Base-by-base conservation (phyloP, 1,139 yeast species). In the Kodamaea arcana region DNA sequence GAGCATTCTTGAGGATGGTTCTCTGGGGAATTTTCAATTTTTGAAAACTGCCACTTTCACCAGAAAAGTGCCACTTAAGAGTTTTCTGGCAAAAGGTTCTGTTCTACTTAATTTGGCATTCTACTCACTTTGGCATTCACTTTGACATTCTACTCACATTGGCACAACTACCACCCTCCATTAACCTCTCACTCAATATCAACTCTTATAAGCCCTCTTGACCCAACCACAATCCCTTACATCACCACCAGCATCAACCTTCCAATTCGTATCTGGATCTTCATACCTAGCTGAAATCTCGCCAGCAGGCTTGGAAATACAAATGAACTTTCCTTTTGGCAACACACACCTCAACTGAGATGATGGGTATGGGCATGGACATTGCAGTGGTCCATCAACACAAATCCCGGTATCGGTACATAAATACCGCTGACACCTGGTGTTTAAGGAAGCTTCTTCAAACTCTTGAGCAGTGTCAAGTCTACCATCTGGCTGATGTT, bases 311-410 rank as follows among this genome's bases (percentile, higher is more conserved):
- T 79, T 80, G 12, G 94, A 83, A 33, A 92, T 82, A 56, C 98
- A 92, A 11, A 88, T 69, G 51, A 66, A 83, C 37, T 75, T 69
- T 16, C 77, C 72, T 41, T 76, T 79, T 0, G 97, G 95, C 34
- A 86, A 64, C 5, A 72, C 57, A 56, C 98, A 92, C 50, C 87
- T 81, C 43, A 84, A 54, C 55, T 92, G 96, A 2, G 95, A 81
- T 35, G 79, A 77, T 1, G 95, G 92, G 52, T 76, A 90, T 8
- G 87, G 88, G 56, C 98, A 92, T 1, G 97, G 96, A 56, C 98
- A 92, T 37, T 81, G 81, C 16, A 70, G 53, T 1, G 88, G 78
- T 2, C 60, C 54, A 6, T 72, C 69, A 0, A 85, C 98, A 61
- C 98, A 92, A 8, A 71, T 66, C 31, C 79, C 67, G 0, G 97